These are phyloP conservation scores for Irpex lacteus DNA, from an alignment of 1,284 basidiomycete species.

Conservation along the genomic window DNA sequence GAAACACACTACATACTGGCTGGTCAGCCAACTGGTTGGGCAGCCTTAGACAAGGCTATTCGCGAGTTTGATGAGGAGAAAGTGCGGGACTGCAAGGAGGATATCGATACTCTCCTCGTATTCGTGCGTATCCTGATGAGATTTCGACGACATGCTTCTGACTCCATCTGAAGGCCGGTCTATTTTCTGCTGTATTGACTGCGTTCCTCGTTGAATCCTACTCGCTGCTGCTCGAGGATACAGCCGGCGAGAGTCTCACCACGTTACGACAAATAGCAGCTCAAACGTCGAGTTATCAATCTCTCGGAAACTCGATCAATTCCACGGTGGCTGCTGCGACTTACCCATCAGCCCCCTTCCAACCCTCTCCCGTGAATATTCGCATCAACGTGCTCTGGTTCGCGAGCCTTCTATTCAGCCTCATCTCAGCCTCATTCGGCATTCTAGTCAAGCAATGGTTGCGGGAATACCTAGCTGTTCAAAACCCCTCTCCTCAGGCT, in stretches of 20 bases:
- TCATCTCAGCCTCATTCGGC: constrained; percentile 8
- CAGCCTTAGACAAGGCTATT: background rate
- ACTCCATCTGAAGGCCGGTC: background rate
- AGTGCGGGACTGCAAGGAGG: background rate
- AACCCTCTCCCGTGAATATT: background rate
- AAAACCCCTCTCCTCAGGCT: background rate
- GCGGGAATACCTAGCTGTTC: constrained; percentile 2
- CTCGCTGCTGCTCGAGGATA: background rate
- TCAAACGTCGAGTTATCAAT: background rate
- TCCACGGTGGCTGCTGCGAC: background rate
- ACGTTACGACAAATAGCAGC: background rate
- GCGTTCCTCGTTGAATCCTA: constrained; percentile 1
- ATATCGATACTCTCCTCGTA: constrained; percentile 8
- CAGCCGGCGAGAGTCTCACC: background rate
- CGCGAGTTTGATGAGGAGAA: background rate
- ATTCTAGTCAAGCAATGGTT: constrained; percentile 12
- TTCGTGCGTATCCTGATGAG: constrained; percentile 2
- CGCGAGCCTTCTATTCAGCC: constrained; percentile 8
- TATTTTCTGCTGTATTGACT: constrained; percentile 4
- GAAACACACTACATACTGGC: background rate
- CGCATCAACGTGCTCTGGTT: constrained; percentile 14
- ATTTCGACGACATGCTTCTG: too few species aligned
- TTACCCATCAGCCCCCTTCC: background rate
- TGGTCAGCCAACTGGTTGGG: constrained; percentile 5
- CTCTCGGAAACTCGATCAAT: background rate